These are phyloP conservation scores for Sphaerulina populicola DNA, from an alignment of 2,329 filamentous ascomycete genomes.

Conservation along the genomic window DNA sequence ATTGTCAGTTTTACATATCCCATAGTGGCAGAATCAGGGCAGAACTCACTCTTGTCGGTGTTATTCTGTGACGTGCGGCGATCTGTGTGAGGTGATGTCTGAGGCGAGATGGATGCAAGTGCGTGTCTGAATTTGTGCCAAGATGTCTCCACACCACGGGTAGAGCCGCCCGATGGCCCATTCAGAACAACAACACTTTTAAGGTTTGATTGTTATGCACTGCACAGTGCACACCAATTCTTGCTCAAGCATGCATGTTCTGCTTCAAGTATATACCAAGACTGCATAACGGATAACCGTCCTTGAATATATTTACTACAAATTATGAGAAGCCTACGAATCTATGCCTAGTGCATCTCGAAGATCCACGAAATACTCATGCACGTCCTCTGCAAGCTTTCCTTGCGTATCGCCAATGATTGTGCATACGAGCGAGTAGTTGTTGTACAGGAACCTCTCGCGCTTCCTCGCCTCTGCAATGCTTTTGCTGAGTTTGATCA, in stretches of 20 bases:
- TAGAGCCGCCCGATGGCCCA: too few relatives aligned
- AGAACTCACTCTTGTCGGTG: constrained; percentile 24
- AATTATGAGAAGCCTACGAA: constrained; percentile 5
- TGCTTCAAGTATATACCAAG: too few relatives aligned
- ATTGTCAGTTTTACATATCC: constrained; percentile 20
- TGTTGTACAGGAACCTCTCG: constrained; percentile 86
- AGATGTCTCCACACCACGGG: too few relatives aligned
- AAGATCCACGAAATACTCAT: constrained; percentile 62
- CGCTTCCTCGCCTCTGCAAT: constrained; percentile 72
- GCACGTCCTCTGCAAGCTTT: constrained; percentile 66
- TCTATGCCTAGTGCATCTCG: constrained; percentile 30
- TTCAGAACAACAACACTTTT: too few relatives aligned
- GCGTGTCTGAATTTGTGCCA: neutral
- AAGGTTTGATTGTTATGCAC: too few relatives aligned
- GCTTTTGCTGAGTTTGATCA: constrained; percentile 65
- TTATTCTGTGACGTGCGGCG: constrained; percentile 17
- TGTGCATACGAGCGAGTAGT: constrained; percentile 87
- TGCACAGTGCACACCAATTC: too few relatives aligned
- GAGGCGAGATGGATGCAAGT: neutral
- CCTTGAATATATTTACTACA: too few relatives aligned
- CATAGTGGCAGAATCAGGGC: neutral
- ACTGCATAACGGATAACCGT: too few relatives aligned
- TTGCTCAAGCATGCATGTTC: too few relatives aligned
- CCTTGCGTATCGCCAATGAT: constrained; percentile 69
- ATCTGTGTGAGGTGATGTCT: constrained; percentile 7